Evolutionary conservation across 805 yeast species (phyloP).

Genomic region (Saturnispora kantuleensis): DNA sequence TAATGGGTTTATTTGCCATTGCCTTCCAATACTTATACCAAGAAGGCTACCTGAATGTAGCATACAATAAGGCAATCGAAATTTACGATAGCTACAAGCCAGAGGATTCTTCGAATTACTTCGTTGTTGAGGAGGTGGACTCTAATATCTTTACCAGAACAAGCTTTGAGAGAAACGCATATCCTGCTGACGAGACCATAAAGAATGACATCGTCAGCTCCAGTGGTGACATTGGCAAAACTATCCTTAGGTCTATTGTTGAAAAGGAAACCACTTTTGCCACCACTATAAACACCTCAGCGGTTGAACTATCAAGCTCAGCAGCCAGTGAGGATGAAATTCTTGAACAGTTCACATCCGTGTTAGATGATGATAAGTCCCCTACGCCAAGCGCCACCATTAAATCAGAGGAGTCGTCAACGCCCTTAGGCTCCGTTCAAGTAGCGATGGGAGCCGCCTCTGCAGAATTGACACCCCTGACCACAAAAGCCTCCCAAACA

Average conservation of each 20-base stretch:
- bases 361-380: neutral
- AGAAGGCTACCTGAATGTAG: conserved; percentile 21
- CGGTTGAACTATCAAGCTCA: no score
- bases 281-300: neutral
- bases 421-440: neutral
- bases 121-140: conserved; percentile 25
- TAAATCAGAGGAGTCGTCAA: no score
- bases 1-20: conserved; percentile 19
- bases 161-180: neutral
- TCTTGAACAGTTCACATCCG: neutral
- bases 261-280: neutral
- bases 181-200: conserved; percentile 2
- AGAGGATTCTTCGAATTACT: conserved; percentile 26
- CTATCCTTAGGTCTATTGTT: no score
- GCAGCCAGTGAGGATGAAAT: neutral
- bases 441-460: no score
- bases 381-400: no score
- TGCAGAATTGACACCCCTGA: neutral
- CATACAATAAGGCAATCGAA: conserved; percentile 15
- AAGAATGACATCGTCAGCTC: conserved; percentile 7
- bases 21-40: conserved; percentile 21
- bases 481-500: neutral
- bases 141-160: neutral
- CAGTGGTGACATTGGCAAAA: conserved; percentile 1
- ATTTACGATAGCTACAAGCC: conserved; percentile 19